Evolutionary conservation across 331 rosid genomes (phyloP).

Genomic region (Rhamnella rubrinervis): DNA sequence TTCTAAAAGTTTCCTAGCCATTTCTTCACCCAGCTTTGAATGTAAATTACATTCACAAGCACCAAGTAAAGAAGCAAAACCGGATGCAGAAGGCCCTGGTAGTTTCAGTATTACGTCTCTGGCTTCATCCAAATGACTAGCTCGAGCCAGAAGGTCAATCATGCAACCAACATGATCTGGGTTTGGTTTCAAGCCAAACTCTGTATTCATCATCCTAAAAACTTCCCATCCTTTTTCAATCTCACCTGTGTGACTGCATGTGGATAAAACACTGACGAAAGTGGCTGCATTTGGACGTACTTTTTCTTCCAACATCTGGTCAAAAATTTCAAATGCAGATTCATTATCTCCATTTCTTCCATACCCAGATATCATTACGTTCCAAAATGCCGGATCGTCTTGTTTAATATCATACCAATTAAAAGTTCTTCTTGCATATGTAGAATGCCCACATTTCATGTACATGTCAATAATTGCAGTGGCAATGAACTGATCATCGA

Average conservation of each 20-base stretch:
- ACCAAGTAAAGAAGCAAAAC: constrained; percentile 68
- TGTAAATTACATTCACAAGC: constrained; percentile 55
- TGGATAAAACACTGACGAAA: constrained; percentile 60
- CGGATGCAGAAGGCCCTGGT: constrained; percentile 53
- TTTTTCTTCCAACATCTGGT: constrained; percentile 44
- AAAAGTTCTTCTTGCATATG: constrained; percentile 47
- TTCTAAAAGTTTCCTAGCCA: constrained; percentile 49
- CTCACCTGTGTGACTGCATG: constrained; percentile 70
- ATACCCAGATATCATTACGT: constrained; percentile 63
- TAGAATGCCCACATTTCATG: constrained; percentile 65
- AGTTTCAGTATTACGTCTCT: constrained; percentile 41
- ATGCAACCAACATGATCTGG: constrained; percentile 61
- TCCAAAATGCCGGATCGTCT: constrained; percentile 72
- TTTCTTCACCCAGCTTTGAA: constrained; percentile 49
- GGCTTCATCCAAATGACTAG: constrained; percentile 57
- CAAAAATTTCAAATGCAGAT: constrained; percentile 51
- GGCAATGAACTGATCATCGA: constrained; percentile 50
- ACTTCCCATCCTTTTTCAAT: constrained; percentile 56
- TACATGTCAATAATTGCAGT: constrained; percentile 63
- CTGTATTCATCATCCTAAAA: constrained; percentile 52
- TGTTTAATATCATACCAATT: constrained; percentile 51
- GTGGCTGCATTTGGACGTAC: constrained; percentile 60
- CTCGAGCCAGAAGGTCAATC: constrained; percentile 68
- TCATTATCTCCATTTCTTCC: constrained; percentile 67
- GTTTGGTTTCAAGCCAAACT: constrained; percentile 57